Evolutionary conservation across 2,329 filamentous ascomycete genomes (phyloP), one percentile per base, ranked within the genome.

Genomic region (Pseudogymnoascus sp.): DNA sequence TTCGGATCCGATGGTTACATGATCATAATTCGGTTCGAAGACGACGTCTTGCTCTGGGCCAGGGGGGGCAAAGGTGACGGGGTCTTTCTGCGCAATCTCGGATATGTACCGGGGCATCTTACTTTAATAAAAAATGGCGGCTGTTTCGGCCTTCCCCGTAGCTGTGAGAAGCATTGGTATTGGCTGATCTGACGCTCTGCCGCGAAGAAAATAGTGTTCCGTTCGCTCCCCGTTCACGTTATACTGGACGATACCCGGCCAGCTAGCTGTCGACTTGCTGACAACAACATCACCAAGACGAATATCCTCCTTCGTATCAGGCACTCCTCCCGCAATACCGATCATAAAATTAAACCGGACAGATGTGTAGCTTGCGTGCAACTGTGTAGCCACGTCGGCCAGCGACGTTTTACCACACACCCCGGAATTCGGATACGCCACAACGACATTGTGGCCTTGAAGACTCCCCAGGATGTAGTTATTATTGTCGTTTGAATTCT

Each of bases 381-480:
- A 65, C 11, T 68, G 64, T 4, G 44, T 63, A 6, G 66, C 64
- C 13, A 68, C 63, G n/a, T 35, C 62, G 14, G 68, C 63, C 16
- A 67, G 67, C 19, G 67, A 67, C 7, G 31, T 64, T 29, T 63
- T 70, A 16, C 68, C 69, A 60, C 66, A 65, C 11, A 63, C 62
- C 6, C 68, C 67, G 3, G 44, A 64, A 59, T 62, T 65, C 26
- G 69, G 64, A 61, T 62, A 70, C 6, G 67, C 68, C n/a, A 72
- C 63, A 16, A 71, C 68, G 37, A 72, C 64, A 62, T 72, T 72
- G 53, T 72, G 67, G 6, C 42, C 50, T 10, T 65, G 59, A n/a
- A 72, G 65, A n/a, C 63, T 62, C 3, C 71, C 71, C 3, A 71
- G 61, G 6, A 62, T 67, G 38, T 73, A 73, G 26, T 62, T 65